Conservation (phyloP, 2,329 filamentous ascomycete species). For the Venturiaceae sp. region DNA sequence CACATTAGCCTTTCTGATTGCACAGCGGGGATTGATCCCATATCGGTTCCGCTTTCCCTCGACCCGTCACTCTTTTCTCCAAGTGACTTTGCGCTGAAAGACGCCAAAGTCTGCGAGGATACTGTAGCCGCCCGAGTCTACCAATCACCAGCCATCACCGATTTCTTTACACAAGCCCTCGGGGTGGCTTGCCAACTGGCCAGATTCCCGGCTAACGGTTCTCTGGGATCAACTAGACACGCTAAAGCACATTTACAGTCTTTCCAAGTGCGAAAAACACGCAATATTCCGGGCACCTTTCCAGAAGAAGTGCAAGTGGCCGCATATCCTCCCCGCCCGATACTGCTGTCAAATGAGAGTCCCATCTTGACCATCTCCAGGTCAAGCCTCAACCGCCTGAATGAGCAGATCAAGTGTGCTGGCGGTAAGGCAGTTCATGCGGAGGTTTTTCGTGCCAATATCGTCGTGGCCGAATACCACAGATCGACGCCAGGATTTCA, state of each 20-base stretch:
- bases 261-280: neutral
- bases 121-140: constrained; percentile 63
- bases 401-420: constrained; percentile 56
- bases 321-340: constrained; percentile 49
- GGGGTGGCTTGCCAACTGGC: constrained; percentile 75
- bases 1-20: constrained; percentile 44
- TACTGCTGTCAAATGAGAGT: constrained; percentile 85
- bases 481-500: constrained; percentile 17
- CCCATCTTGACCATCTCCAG: constrained; percentile 79
- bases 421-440: constrained; percentile 57
- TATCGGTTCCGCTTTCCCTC: constrained; percentile 52
- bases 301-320: constrained; percentile 16
- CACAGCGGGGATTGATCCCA: constrained; percentile 21
- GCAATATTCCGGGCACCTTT: constrained; percentile 8
- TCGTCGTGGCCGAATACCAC: constrained; percentile 49
- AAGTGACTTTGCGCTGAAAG: constrained; percentile 28
- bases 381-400: constrained; percentile 70
- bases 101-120: constrained; percentile 77
- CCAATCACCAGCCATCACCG: constrained; percentile 51
- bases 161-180: constrained; percentile 68
- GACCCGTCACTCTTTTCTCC: constrained; percentile 49
- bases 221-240: constrained; percentile 51
- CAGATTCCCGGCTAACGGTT: constrained; percentile 60
- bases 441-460: constrained; percentile 79
- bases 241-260: constrained; percentile 59